Conservation (phyloP, 441 rosid genomes). For the Brassica balearica region DNA sequence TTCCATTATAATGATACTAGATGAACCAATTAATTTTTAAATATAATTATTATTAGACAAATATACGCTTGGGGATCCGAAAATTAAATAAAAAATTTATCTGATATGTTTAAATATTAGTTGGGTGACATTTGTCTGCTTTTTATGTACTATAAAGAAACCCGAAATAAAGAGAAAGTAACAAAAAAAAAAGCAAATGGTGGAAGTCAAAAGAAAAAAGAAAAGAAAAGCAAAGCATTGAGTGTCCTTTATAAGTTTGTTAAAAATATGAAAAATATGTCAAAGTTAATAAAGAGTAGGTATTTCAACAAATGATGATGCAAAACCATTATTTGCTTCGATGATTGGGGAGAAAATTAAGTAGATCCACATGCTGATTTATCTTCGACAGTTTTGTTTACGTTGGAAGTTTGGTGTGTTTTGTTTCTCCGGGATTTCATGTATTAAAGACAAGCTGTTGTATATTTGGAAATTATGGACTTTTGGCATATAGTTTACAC, state of each 20-base stretch:
- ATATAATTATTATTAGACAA: background rate
- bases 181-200: background rate
- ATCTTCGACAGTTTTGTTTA: conserved; percentile 26
- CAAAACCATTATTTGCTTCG: conserved; percentile 30
- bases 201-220: conserved; percentile 6
- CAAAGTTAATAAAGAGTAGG: background rate
- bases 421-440: conserved; percentile 21
- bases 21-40: conserved; percentile 1
- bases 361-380: conserved; percentile 35
- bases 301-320: conserved; percentile 25
- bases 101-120: conserved; percentile 11
- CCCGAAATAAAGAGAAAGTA: background rate
- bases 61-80: background rate
- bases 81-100: background rate
- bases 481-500: conserved; percentile 12
- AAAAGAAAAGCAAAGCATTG: background rate
- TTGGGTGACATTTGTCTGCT: conserved; percentile 28
- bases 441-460: conserved; percentile 8
- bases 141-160: conserved; percentile 15
- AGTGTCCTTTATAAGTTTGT: background rate
- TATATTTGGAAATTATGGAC: conserved; percentile 21
- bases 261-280: background rate
- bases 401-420: conserved; percentile 19
- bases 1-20: conserved; percentile 14
- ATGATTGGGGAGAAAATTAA: conserved; percentile 16